Base-by-base conservation (phyloP, 208 protist genomes). In the Acanthamoeba divionensis region DNA sequence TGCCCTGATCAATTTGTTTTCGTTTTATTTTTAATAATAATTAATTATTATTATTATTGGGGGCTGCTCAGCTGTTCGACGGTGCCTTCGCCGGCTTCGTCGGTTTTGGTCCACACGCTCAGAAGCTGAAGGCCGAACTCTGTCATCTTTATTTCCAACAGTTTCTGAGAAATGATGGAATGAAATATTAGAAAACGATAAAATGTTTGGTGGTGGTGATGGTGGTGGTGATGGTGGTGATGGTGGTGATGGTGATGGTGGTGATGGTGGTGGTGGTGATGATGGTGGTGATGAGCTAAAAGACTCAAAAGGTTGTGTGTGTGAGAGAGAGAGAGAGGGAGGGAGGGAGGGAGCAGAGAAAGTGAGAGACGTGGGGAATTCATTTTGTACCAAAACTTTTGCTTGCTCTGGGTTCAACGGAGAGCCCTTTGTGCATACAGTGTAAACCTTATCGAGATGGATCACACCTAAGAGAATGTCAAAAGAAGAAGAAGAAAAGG, bases 321-420 rank as follows among this genome's bases (percentile, higher is more conserved):
- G n/a, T n/a, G n/a, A n/a, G n/a, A n/a, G n/a, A n/a, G n/a, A n/a
- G 52, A 24, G 18, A 60, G n/a, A 60, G 52, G 18, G 52, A 60
- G 52, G n/a, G n/a, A 60, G 18, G 52, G 52, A 60, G n/a, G 18
- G 52, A 60, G n/a, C 18, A 60, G 52, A 18, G 52, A 60, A 60
- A 24, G 52, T 18, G n/a, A 60, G n/a, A 60, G 52, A 60, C 18
- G n/a, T 13, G 24, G 24, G 24, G n/a, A 15, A 71, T 13, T 12
- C 15, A 12, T 36, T 36, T 26, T 41, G 54, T 67, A 87, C 77
- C 24, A 93, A 57, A 24, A 95, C 33, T 63, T 89, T 94, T 26
- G 91, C 91, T 88, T 95, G 93, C 24, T 95, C 93, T 57, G 90
- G 89, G 2, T 67, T 95, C 15, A 95, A 18, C 12, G 45, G 73